Conservation (phyloP, 2,329 filamentous ascomycete species). For the Xylariaceae sp. region DNA sequence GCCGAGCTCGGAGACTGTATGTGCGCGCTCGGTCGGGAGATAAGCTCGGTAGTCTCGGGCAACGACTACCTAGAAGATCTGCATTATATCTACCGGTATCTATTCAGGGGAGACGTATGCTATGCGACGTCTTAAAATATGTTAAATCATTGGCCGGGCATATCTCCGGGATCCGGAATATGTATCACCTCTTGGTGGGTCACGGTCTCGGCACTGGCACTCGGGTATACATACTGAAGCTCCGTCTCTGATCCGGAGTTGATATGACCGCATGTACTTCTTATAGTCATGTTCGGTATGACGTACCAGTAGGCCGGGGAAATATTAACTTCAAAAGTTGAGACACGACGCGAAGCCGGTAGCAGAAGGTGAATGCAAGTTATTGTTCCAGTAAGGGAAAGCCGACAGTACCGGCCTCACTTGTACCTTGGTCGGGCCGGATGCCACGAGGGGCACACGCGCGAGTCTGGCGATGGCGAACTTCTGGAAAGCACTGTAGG, state of each 20-base stretch:
- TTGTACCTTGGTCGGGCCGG: constrained; percentile 7
- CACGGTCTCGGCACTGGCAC: neutral
- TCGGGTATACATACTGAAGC: neutral
- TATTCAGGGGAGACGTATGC: too few species aligned
- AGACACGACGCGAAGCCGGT: too few species aligned
- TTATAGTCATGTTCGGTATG: too few species aligned
- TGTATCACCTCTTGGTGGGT: neutral
- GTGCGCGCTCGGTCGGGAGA: too few species aligned
- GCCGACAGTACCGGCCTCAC: neutral
- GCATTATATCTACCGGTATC: neutral
- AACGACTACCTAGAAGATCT: neutral
- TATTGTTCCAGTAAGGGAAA: constrained; percentile 3
- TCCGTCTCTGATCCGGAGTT: neutral
- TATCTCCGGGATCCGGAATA: neutral
- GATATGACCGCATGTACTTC: too few species aligned
- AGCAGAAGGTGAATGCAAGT: neutral
- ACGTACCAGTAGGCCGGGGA: too few species aligned
- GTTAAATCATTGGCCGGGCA: constrained; percentile 3
- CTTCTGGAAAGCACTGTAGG: constrained; percentile 5
- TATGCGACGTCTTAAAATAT: neutral
- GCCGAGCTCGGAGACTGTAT: too few species aligned
- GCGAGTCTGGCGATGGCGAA: constrained; percentile 3
- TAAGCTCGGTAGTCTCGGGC: neutral
- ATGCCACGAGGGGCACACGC: constrained; percentile 11
- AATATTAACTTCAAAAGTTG: too few species aligned